These are phyloP conservation scores for Rhododendron ovatum DNA, from an alignment of 148 eudicot species.

Conservation along the genomic window DNA sequence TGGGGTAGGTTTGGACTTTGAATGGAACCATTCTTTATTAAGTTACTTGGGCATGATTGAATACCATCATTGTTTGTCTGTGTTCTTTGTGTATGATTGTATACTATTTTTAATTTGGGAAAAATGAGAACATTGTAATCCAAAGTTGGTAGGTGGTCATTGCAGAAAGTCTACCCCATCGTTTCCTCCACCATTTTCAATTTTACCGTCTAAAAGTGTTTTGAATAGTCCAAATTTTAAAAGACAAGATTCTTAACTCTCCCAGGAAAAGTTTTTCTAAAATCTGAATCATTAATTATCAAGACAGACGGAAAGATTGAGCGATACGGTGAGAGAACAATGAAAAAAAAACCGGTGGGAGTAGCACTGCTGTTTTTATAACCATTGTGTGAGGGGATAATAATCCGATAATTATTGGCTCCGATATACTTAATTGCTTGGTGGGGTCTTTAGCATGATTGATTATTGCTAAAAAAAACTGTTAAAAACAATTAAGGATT, in stretches of 20 bases:
- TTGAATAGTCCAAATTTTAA: no score
- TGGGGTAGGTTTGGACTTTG: conserved; percentile 2
- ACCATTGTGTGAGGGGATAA: neutral
- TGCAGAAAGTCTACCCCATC: no score
- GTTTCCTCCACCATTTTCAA: no score
- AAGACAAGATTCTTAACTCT: no score
- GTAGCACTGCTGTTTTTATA: neutral
- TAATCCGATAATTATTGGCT: neutral
- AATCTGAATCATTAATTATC: no score
- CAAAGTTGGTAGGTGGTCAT: neutral
- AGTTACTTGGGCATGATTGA: neutral
- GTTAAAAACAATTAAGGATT: neutral
- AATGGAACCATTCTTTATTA: neutral
- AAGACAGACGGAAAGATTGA: no score
- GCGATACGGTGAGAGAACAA: rapidly evolving
- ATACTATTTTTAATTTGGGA: neutral
- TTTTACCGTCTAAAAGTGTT: no score
- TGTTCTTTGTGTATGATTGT: neutral
- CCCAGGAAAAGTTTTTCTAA: no score
- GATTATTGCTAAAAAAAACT: neutral
- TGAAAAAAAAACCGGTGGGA: no score
- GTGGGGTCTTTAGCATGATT: neutral
- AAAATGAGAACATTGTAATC: neutral
- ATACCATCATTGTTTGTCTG: neutral
- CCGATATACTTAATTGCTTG: neutral